Evolutionary conservation across 495 filamentous ascomycete species (phyloP).

Genomic region (Parathielavia hyrcaniae): DNA sequence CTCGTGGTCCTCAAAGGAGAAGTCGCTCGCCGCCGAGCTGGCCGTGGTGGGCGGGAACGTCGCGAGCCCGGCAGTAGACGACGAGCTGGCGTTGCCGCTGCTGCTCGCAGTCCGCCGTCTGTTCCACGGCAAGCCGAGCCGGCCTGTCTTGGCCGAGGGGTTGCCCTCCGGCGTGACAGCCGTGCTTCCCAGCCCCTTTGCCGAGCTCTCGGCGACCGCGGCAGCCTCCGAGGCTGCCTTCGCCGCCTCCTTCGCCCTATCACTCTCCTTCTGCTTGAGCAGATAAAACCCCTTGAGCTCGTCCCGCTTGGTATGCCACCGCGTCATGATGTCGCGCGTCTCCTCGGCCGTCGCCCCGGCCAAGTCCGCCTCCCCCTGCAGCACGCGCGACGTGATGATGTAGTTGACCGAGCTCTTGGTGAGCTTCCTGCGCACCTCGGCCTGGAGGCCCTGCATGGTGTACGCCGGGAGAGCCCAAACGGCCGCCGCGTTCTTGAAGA

Average conservation of each 20-base stretch:
- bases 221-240: constrained; percentile 8
- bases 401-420: constrained; percentile 60
- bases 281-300: constrained; percentile 46
- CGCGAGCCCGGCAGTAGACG: neutral
- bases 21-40: constrained; percentile 18
- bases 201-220: constrained; percentile 17
- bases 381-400: constrained; percentile 63
- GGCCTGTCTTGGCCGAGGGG: neutral
- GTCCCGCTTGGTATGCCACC: constrained; percentile 51
- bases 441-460: constrained; percentile 67
- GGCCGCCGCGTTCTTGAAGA: constrained; percentile 63
- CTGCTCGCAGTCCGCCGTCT: constrained; percentile 5
- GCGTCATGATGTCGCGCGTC: constrained; percentile 48
- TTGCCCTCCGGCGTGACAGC: neutral
- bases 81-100: neutral
- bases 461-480: constrained; percentile 66
- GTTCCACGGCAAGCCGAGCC: neutral
- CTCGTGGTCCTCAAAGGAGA: constrained; percentile 40
- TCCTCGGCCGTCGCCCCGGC: constrained; percentile 45
- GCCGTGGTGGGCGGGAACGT: neutral
- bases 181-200: neutral
- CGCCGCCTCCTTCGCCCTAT: constrained; percentile 14
- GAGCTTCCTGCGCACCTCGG: constrained; percentile 60
- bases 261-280: constrained; percentile 37
- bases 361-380: constrained; percentile 64